phyloP scores from a whole-genome alignment of 257 asterid species.

The Nicotiana tabacum region DNA sequence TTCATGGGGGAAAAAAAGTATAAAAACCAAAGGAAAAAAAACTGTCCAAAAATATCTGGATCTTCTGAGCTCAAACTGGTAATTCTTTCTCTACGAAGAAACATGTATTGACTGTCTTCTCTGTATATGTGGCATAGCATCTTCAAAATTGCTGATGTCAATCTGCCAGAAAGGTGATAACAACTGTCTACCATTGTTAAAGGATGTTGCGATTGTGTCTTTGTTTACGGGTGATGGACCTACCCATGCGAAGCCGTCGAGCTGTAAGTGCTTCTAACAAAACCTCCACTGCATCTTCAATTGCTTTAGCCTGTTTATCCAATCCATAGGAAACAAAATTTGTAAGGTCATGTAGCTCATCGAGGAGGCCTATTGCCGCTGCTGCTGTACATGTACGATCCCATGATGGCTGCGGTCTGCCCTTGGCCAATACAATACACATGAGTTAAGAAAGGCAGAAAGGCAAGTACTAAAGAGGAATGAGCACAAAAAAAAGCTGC shows the following conservation, averaged over 20 bases:
- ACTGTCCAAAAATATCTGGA: not conserved
- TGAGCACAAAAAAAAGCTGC: not conserved
- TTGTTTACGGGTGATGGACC: constrained; percentile 54
- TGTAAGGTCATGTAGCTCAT: constrained; percentile 63
- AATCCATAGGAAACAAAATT: constrained; percentile 46
- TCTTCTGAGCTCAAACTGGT: not conserved
- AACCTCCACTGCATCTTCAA: constrained; percentile 54
- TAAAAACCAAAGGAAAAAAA: not conserved
- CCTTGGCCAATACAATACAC: constrained; percentile 8
- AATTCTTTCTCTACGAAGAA: not conserved
- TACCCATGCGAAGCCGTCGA: constrained; percentile 74
- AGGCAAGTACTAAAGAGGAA: not conserved
- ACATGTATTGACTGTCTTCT: not conserved
- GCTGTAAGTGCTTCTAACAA: constrained; percentile 64
- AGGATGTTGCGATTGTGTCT: constrained; percentile 44
- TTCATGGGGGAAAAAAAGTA: not conserved
- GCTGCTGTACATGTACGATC: constrained; percentile 98
- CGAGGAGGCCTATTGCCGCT: constrained; percentile 82
- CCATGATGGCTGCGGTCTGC: constrained; percentile 97
- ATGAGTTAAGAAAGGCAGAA: not conserved
- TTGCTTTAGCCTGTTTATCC: constrained; percentile 58
- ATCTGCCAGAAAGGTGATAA: constrained; percentile 1
- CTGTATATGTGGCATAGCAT: not conserved
- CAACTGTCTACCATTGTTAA: not conserved
- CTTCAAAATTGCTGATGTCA: not conserved